Percentiles rank a stretch among this genome's conserved stretches.
phyloP scores from a whole-genome alignment of 768 basidiomycete species.

The Russula abietina region DNA sequence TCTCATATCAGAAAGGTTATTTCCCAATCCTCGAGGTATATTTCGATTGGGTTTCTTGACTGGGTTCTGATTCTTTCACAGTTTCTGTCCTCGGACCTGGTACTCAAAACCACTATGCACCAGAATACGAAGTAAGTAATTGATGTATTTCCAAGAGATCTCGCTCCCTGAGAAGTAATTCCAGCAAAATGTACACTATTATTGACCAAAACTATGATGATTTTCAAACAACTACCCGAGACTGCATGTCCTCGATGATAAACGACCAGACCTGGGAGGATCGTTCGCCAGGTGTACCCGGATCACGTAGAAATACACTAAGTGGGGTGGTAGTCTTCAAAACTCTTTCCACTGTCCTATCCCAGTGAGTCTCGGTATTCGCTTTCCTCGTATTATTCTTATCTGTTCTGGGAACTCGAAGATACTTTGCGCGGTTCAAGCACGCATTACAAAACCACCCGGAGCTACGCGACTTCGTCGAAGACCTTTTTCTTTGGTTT shows the following conservation, averaged over 20 bases:
- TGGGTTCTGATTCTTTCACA: conserved; percentile 7
- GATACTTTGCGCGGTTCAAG: conserved; percentile 55
- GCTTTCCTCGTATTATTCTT: background rate
- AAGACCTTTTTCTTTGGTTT: conserved; percentile 42
- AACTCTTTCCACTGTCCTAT: conserved; percentile 27
- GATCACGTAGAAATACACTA: conserved; percentile 21
- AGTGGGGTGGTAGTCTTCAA: conserved; percentile 31
- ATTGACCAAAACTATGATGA: conserved; percentile 30
- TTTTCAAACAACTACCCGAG: conserved; percentile 23
- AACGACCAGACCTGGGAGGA: conserved; percentile 28
- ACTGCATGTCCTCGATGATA: conserved; percentile 29
- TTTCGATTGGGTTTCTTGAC: background rate
- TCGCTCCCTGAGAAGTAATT: background rate
- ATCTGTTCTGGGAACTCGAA: conserved; percentile 25
- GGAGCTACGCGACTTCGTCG: conserved; percentile 37
- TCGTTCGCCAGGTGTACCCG: conserved; percentile 8
- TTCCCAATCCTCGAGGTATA: conserved; percentile 31
- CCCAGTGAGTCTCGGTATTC: conserved; percentile 20
- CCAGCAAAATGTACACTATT: conserved; percentile 26
- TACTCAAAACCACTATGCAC: conserved; percentile 31
- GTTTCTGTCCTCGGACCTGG: conserved; percentile 32
- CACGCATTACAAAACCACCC: conserved; percentile 45
- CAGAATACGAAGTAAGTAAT: conserved; percentile 31
- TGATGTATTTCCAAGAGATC: background rate
- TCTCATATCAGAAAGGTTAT: conserved; percentile 34